phyloP scores from a whole-genome alignment of 345 rosid genomes.

The Camelina neglecta region DNA sequence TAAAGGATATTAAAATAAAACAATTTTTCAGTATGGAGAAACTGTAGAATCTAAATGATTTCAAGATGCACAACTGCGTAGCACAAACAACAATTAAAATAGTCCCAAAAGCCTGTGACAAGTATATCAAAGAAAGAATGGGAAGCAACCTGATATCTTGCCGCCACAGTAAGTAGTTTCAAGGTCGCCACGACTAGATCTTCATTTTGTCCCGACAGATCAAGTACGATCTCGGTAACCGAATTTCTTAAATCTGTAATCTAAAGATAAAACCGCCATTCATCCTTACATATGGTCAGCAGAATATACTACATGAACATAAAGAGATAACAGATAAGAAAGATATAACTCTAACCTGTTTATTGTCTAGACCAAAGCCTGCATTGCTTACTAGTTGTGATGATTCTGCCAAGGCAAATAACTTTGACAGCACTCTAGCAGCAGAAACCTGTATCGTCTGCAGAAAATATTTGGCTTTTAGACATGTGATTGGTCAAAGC shows the following conservation, averaged over 20 bases:
- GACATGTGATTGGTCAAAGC: slow-evolving; percentile 26
- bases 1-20: slow-evolving; percentile 33
- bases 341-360: slow-evolving; percentile 64
- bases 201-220: slow-evolving; percentile 56
- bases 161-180: slow-evolving; percentile 70
- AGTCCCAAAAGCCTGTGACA: slow-evolving; percentile 23
- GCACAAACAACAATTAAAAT: slow-evolving; percentile 15
- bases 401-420: slow-evolving; percentile 61
- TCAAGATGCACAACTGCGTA: not conserved
- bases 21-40: slow-evolving; percentile 21
- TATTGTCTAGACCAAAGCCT: slow-evolving; percentile 71
- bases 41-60: slow-evolving; percentile 9
- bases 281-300: slow-evolving; percentile 38
- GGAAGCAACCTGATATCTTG: slow-evolving; percentile 71
- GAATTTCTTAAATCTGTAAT: slow-evolving; percentile 64
- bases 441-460: slow-evolving; percentile 80
- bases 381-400: slow-evolving; percentile 58
- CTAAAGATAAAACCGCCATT: slow-evolving; percentile 48
- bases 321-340: slow-evolving; percentile 26
- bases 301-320: slow-evolving; percentile 20
- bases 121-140: slow-evolving; percentile 13
- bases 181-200: slow-evolving; percentile 64
- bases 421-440: slow-evolving; percentile 60
- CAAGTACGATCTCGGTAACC: slow-evolving; percentile 51
- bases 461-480: slow-evolving; percentile 32